A percentile compares a stretch with the other conserved stretches of the same genome.
Conservation (phyloP, 1,284 basidiomycete species). For the Malassezia globosa region DNA sequence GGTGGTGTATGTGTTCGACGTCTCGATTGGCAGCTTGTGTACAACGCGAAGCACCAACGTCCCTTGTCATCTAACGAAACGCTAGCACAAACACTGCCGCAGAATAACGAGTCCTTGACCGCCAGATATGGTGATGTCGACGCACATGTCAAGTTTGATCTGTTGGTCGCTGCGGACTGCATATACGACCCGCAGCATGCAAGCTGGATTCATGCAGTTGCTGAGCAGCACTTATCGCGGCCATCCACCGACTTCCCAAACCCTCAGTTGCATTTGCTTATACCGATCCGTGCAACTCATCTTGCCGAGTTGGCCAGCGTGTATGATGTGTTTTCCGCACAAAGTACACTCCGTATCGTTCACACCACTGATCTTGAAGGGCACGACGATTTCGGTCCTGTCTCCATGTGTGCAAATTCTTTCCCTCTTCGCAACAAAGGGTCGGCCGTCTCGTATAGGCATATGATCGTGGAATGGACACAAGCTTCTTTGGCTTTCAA, state of each 20-base stretch:
- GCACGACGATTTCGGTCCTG: constrained; percentile 12
- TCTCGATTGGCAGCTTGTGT: constrained; percentile 35
- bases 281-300: constrained; percentile 31
- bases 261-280: constrained; percentile 28
- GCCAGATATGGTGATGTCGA: background rate
- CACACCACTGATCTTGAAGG: background rate
- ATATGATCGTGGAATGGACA: no score
- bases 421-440: no score
- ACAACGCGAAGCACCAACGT: background rate
- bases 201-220: constrained; percentile 34
- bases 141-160: constrained; percentile 18
- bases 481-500: no score
- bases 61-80: constrained; percentile 9
- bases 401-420: background rate
- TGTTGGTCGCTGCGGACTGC: constrained; percentile 38
- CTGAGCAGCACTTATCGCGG: constrained; percentile 18
- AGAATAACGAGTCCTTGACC: background rate
- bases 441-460: no score
- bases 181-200: constrained; percentile 38
- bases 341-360: background rate
- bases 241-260: background rate
- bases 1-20: constrained; percentile 11
- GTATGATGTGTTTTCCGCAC: constrained; percentile 23
- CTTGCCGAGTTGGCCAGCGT: constrained; percentile 27
- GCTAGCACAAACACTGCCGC: constrained; percentile 28